Conservation (phyloP, 2,329 filamentous ascomycete genomes). For the Blastomyces gilchristii region DNA sequence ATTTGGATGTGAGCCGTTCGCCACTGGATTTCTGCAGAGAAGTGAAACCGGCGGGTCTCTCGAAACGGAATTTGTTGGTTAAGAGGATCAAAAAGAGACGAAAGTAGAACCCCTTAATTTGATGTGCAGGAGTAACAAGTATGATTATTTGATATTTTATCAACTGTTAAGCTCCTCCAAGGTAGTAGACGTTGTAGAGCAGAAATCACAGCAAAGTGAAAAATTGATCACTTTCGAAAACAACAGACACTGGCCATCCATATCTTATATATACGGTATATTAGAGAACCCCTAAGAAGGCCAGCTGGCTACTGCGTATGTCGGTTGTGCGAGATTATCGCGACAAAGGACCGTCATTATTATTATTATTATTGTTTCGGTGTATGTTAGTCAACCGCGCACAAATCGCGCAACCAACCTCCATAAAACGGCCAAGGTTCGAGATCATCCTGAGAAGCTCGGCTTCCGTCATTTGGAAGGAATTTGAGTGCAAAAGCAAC, state of each 20-base stretch:
- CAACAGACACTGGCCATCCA: background rate
- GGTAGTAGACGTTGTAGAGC: background rate
- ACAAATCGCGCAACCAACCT: slow-evolving; percentile 15
- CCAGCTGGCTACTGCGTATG: background rate
- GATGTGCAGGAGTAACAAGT: background rate
- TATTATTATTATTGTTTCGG: too few relatives aligned
- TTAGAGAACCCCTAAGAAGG: background rate
- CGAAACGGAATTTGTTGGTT: background rate
- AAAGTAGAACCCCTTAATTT: background rate
- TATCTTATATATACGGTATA: background rate
- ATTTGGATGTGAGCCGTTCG: background rate
- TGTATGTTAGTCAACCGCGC: slow-evolving; percentile 2
- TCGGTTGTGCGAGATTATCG: background rate
- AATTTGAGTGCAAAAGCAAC: background rate
- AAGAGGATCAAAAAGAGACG: background rate
- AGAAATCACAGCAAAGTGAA: background rate
- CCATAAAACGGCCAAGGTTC: background rate
- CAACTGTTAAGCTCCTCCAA: background rate
- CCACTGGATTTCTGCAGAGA: background rate
- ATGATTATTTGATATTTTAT: background rate
- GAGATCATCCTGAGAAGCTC: background rate
- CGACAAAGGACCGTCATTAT: background rate
- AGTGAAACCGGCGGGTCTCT: background rate
- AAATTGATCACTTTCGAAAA: background rate
- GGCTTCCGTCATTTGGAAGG: background rate